Evolutionary conservation across 177 flowering plant species (phyloP).

Genomic region (Tripterygium wilfordii): DNA sequence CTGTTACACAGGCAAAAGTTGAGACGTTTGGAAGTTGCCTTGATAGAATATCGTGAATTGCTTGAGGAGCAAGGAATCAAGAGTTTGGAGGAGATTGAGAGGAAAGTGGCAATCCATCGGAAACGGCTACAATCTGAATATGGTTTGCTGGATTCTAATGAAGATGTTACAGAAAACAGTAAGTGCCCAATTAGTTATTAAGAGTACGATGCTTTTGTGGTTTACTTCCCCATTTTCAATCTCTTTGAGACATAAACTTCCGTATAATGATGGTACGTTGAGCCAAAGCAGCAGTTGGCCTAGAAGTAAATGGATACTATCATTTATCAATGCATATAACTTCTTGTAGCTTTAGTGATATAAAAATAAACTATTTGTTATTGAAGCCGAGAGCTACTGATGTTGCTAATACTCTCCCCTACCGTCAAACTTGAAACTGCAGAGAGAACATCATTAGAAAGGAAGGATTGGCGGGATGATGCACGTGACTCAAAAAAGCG

Average conservation of each 20-base stretch:
- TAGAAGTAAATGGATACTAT: no score
- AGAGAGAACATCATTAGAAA: constrained; percentile 56
- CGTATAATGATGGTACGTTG: no score
- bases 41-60: constrained; percentile 93
- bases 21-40: constrained; percentile 86
- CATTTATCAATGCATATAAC: no score
- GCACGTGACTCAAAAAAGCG: constrained; percentile 68
- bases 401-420: neutral
- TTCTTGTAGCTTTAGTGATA: no score
- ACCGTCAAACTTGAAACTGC: constrained; percentile 17
- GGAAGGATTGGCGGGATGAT: constrained; percentile 59
- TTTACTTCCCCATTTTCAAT: neutral
- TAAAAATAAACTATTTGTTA: neutral
- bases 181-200: constrained; percentile 32
- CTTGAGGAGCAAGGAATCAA: constrained; percentile 88
- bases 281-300: no score
- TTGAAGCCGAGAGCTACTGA: neutral
- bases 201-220: neutral
- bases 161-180: constrained; percentile 43
- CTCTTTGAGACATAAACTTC: no score
- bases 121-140: constrained; percentile 66
- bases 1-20: constrained; percentile 66
- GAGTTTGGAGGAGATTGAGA: constrained; percentile 79
- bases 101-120: constrained; percentile 65
- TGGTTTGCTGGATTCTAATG: constrained; percentile 56